Conservation (phyloP, 441 rosid genomes). For the Geranium incanum region DNA sequence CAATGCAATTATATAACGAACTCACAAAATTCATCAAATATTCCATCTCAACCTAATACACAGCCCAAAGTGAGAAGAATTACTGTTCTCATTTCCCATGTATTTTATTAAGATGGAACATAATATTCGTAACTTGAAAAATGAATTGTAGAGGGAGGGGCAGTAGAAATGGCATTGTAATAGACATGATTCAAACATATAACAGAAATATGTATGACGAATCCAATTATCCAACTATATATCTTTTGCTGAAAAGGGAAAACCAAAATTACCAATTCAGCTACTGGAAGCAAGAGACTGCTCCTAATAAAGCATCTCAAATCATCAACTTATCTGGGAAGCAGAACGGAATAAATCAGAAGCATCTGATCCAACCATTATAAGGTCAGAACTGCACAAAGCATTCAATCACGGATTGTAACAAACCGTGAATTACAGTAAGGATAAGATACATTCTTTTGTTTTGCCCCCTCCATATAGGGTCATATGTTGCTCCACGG, state of each 20-base stretch:
- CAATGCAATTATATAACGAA: not conserved
- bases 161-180: not conserved
- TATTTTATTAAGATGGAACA: not conserved
- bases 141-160: not conserved
- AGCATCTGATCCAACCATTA: constrained; percentile 79
- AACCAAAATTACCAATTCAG: not conserved
- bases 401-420: constrained; percentile 59
- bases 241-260: not conserved
- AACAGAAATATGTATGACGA: not conserved
- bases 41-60: not conserved
- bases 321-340: constrained; percentile 52
- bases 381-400: constrained; percentile 69
- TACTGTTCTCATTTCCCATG: not conserved
- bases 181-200: not conserved
- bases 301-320: not conserved
- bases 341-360: constrained; percentile 64
- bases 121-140: not conserved
- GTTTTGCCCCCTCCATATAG: constrained; percentile 62
- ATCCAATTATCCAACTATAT: constrained; percentile 1
- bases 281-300: not conserved
- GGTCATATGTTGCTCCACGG: constrained; percentile 77
- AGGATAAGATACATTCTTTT: constrained; percentile 71
- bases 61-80: not conserved
- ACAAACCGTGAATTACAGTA: constrained; percentile 72
- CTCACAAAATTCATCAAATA: not conserved